A percentile compares a stretch with the other conserved stretches of the same genome.
Conservation (phyloP, 768 basidiomycete species). For the Leccinum uliginosum region DNA sequence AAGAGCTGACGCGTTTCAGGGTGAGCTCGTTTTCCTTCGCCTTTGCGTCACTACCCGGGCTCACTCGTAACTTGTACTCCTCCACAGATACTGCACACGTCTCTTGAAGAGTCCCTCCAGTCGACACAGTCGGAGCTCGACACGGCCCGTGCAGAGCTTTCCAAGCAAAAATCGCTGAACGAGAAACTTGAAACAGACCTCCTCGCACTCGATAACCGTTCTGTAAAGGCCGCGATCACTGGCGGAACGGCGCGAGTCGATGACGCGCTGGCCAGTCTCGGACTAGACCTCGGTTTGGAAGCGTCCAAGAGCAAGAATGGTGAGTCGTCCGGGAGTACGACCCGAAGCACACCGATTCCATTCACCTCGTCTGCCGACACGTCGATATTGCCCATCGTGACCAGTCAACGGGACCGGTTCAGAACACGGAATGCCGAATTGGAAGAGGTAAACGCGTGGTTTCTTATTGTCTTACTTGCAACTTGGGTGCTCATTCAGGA, state of each 20-base stretch:
- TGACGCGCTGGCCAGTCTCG: constrained; percentile 70
- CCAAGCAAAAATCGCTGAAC: constrained; percentile 75
- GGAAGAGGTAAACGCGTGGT: constrained; percentile 66
- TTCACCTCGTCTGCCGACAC: constrained; percentile 79
- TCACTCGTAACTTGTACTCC: neutral
- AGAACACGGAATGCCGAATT: constrained; percentile 94
- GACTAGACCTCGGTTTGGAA: constrained; percentile 44
- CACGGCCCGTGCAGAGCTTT: constrained; percentile 57
- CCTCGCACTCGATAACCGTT: constrained; percentile 65
- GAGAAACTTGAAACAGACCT: constrained; percentile 92
- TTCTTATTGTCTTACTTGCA: neutral
- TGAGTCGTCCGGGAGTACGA: constrained; percentile 18
- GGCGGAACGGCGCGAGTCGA: constrained; percentile 27
- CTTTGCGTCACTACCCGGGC: neutral
- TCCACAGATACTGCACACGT: constrained; percentile 71
- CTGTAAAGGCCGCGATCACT: constrained; percentile 11
- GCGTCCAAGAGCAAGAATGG: constrained; percentile 13
- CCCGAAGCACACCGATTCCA: constrained; percentile 60
- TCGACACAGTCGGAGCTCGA: constrained; percentile 55
- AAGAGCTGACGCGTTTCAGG: no score
- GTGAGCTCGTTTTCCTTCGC: constrained; percentile 27
- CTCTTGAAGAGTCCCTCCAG: constrained; percentile 69
- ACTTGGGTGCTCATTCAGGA: neutral
- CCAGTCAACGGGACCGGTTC: constrained; percentile 96
- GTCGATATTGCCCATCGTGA: constrained; percentile 97